Percentiles rank a stretch among this genome's conserved stretches.
Evolutionary conservation across 2,329 filamentous ascomycete genomes (phyloP).

Genomic region (Beauveria sp.): DNA sequence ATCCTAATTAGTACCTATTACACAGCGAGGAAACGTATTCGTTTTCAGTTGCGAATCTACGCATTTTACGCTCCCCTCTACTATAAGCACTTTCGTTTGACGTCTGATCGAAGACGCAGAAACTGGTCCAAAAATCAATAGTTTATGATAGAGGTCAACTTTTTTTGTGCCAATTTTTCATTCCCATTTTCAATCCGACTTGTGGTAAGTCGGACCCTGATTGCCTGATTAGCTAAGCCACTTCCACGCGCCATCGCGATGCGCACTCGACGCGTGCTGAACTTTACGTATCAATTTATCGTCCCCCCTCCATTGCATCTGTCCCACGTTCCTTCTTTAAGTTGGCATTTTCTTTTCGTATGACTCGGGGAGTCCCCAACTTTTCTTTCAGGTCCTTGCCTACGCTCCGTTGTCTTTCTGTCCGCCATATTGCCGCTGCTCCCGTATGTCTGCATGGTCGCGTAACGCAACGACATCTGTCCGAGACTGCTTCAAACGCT

Average conservation of each 20-base stretch:
- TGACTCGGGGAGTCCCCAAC: conserved; percentile 25
- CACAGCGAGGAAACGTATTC: too few relatives aligned
- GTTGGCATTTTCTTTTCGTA: conserved; percentile 14
- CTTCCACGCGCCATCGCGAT: not conserved
- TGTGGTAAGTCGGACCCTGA: not conserved
- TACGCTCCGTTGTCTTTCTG: conserved; percentile 20
- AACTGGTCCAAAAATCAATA: too few relatives aligned
- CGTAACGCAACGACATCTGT: conserved; percentile 6
- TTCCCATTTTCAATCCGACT: not conserved
- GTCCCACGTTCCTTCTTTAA: not conserved
- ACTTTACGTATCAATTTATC: not conserved
- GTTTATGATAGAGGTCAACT: too few relatives aligned
- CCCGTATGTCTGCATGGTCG: conserved; percentile 15
- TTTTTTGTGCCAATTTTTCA: not conserved
- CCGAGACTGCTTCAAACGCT: not conserved
- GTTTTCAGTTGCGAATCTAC: too few relatives aligned
- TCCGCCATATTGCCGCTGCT: conserved; percentile 18
- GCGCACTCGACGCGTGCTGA: not conserved
- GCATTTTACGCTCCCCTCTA: too few relatives aligned
- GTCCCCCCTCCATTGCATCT: not conserved
- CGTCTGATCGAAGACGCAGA: too few relatives aligned
- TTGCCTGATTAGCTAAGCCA: not conserved
- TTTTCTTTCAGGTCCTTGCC: conserved; percentile 30
- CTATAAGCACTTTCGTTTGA: too few relatives aligned
- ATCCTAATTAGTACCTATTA: too few relatives aligned